Base-by-base conservation (phyloP, 2,329 filamentous ascomycete species). In the Aspergillus hiratsukae region DNA sequence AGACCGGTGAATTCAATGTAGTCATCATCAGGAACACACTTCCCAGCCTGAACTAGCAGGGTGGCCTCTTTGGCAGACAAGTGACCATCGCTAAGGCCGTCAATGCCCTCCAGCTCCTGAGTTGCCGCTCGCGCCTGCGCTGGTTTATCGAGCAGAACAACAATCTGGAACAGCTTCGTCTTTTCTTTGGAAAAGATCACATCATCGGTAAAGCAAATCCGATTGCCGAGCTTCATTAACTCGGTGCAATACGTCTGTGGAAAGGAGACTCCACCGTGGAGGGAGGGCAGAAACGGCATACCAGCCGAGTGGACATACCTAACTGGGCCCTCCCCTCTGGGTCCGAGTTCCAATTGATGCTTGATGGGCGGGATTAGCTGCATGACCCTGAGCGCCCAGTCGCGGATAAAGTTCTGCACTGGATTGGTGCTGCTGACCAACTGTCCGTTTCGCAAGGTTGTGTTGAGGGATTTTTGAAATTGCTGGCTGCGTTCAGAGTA, bases 401-500 rank as follows among this genome's bases (percentile, higher is more conserved):
- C 64, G 5, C 72, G 67, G 3, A 73, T 19, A 41, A 71, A 66
- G 7, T 66, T 64, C 25, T 72, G 72, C 27, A 75, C 27, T 0
- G 57, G 61, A 27, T 67, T 61, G 1, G 57, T 55, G 51, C 72
- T 68, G 6, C 62, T 74, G 5, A 72, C 67, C 41, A 72, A 68
- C 14, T 65, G 53, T 0, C 71, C 73, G 48, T 75, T 75, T 10
- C 59, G 58, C 28, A 75, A 68, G 0, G 73, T 75, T 1, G 64
- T 58, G 3, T 69, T 67, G 1, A 75, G 59, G 1, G 72, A 75
- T 3, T 58, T 60, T 17, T 73, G 68, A 1, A 74, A 67, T 54
- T 75, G 72, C 53, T 75, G 73, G 51, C 74, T 73, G 8, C 73
- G 69, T 51, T 75, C 72, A 11, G 54, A 54, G 21, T 71, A 73